These are phyloP conservation scores for Boletus reticulatus DNA, from an alignment of 768 basidiomycete genomes.

Conservation along the genomic window DNA sequence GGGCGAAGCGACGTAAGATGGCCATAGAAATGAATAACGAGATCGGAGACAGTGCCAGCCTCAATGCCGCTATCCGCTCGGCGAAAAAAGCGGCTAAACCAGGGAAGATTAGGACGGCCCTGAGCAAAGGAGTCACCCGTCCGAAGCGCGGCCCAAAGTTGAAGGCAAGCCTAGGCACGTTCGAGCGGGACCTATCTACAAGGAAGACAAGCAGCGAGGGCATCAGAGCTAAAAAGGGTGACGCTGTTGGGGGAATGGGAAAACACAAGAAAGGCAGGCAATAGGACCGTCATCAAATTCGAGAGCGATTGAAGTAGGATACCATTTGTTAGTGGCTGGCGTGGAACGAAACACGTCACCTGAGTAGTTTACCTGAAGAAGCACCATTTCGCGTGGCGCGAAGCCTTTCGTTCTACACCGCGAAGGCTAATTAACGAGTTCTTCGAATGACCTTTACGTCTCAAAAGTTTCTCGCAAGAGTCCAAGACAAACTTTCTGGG, in stretches of 20 bases:
- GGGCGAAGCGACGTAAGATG: conserved; percentile 84
- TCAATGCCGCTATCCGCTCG: conserved; percentile 77
- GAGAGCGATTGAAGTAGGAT: background rate
- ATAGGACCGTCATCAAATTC: conserved; percentile 5
- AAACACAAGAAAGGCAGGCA: conserved; percentile 47
- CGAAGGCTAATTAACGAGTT: conserved; percentile 23
- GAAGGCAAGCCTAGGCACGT: conserved; percentile 40
- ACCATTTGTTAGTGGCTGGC: background rate
- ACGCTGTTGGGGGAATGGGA: conserved; percentile 49
- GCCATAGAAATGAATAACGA: conserved; percentile 79
- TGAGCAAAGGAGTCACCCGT: conserved; percentile 34
- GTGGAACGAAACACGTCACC: conserved; percentile 1
- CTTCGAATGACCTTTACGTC: conserved; percentile 15
- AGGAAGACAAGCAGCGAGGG: conserved; percentile 50
- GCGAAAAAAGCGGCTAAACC: conserved; percentile 81
- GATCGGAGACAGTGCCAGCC: conserved; percentile 46
- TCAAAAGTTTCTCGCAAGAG: conserved; percentile 7
- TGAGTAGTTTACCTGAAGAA: conserved; percentile 15
- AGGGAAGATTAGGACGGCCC: conserved; percentile 66
- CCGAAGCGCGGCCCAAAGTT: conserved; percentile 32
- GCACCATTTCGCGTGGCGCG: conserved; percentile 29
- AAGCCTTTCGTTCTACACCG: conserved; percentile 17
- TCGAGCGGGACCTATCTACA: conserved; percentile 60
- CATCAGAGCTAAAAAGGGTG: conserved; percentile 61
- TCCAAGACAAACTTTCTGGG: background rate